Base-by-base conservation (phyloP, 2,329 filamentous ascomycete species). In the Ophiostoma australiae region DNA sequence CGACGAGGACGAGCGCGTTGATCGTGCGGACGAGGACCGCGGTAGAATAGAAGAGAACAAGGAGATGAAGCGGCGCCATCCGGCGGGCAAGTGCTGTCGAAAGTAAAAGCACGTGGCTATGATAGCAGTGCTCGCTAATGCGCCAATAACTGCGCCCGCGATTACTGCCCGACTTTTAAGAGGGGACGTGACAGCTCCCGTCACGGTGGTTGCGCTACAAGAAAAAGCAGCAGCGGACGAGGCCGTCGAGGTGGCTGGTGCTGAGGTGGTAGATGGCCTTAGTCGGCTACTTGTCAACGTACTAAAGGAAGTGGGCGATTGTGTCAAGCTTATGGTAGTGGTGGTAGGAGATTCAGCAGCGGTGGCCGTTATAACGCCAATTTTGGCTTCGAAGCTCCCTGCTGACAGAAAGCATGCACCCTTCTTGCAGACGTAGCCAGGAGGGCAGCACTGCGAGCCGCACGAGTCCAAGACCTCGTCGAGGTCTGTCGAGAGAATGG, bases 391-490 rank as follows among this genome's bases (percentile, higher is more conserved):
- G 3, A 58, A 5, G 7, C 15, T 27, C 10, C 31, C 23, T 27
- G 52, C 52, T 6, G 11, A 31, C 58, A 63, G 10, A 63, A 17
- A 58, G n/a, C n/a, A 58, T 11, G 23, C 23, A 27, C 10, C 23
- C n/a, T 4, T n/a, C 11, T 27, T 10, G 63, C 63, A 66, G 10
- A 5, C 7, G 20, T 23, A 66, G 63, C 75, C 75, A 11, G 74
- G 73, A 1, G 75, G 75, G 52, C 75, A 76, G 67, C 75, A 76
- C 31, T 6, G 17, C 8, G 11, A 27, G 11, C 70, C 71, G 69
- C 75, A 76, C 1, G 55, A 52, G 2, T 71, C 65, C 37, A 75
- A 70, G 1, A 67, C 11, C 2, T 33, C 7, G 15, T 66, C 48
- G 20, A 75, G 70, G 13, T 70, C 69, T 10, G 73, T 74, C 17